Evolutionary conservation across 441 rosid species (phyloP), one percentile per base, ranked within the genome.

Genomic region (Pelargonium myrrhifolium): DNA sequence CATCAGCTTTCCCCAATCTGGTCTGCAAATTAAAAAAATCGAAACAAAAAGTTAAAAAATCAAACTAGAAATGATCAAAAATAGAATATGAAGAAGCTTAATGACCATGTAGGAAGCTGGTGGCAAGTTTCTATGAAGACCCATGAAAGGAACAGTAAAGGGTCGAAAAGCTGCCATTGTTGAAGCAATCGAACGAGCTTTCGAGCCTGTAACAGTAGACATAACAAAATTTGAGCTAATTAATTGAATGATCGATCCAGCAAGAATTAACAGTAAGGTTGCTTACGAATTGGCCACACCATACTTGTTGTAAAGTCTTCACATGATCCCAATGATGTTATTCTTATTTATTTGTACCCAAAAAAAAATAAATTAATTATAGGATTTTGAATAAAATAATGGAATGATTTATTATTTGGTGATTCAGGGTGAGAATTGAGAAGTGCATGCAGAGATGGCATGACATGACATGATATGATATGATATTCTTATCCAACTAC

Each of bases 281-380:
- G 67, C 80, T 73, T 67, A 77, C 80, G 70, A 68, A 77, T 70
- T 43, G 64, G 26, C 59, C 72, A 74, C 59, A 18, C 72, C 75
- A 74, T 77, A 61, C 65, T 22, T 65, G 65, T 69, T 28, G 31
- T 28, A 28, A 28, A 28, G 31, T 28, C 31, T 28, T 28, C 31
- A 28, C 31, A 28, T 28, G 31, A 28, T 28, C 31, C 31, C 31
- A 28, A 28, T 4, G 31, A 28, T 28, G 3, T n/a, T n/a, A n/a
- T 28, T 28, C 31, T 28, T 28, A 2, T 28, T 28, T 28, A 28
- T 28, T 28, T 28, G n/a, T n/a, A n/a, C n/a, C n/a, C n/a, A n/a
- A n/a, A n/a, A n/a, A n/a, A n/a, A n/a, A n/a, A n/a, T n/a, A n/a
- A n/a, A n/a, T n/a, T n/a, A n/a, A n/a, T n/a, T n/a, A n/a, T n/a